Percentiles rank a stretch among this genome's conserved stretches.
phyloP scores from a whole-genome alignment of 2,329 filamentous ascomycete genomes.

The Paracorniculantispora psalliotae region DNA sequence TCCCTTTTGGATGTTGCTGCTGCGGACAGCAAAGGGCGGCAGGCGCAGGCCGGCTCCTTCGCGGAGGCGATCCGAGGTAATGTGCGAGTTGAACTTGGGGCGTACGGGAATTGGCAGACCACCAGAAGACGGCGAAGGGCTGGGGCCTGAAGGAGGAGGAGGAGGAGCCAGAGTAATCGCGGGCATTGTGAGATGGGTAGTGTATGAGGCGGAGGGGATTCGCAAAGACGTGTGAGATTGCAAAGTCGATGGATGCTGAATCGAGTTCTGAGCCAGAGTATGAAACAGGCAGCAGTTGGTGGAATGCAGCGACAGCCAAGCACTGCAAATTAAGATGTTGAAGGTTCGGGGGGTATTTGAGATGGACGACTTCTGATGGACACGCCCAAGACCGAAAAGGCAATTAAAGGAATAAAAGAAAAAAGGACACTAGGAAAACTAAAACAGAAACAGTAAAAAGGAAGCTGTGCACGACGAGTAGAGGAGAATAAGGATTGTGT shows the following conservation, averaged over 20 bases:
- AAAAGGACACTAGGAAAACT: background rate
- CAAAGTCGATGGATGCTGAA: no score
- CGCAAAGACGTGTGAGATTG: no score
- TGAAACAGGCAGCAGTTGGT: no score
- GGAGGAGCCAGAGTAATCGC: background rate
- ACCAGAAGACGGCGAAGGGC: conserved; percentile 3
- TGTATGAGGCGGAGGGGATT: background rate
- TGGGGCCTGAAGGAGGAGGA: conserved; percentile 6
- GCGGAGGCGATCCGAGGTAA: conserved; percentile 47
- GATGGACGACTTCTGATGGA: background rate
- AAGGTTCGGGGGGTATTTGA: background rate
- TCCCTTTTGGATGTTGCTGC: conserved; percentile 43
- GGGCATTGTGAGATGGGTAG: background rate
- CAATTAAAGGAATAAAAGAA: background rate
- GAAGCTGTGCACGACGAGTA: background rate
- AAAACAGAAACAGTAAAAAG: background rate
- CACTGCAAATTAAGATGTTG: no score
- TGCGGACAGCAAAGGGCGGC: conserved; percentile 35
- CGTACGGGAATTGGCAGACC: conserved; percentile 26
- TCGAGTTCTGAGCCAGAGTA: no score
- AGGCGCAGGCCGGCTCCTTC: conserved; percentile 38
- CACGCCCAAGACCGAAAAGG: background rate
- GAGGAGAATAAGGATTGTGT: background rate
- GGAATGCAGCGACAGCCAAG: no score
- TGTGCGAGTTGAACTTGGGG: conserved; percentile 46